Base-by-base conservation (phyloP, 495 filamentous ascomycete species). In the Aspergillus campestris region DNA sequence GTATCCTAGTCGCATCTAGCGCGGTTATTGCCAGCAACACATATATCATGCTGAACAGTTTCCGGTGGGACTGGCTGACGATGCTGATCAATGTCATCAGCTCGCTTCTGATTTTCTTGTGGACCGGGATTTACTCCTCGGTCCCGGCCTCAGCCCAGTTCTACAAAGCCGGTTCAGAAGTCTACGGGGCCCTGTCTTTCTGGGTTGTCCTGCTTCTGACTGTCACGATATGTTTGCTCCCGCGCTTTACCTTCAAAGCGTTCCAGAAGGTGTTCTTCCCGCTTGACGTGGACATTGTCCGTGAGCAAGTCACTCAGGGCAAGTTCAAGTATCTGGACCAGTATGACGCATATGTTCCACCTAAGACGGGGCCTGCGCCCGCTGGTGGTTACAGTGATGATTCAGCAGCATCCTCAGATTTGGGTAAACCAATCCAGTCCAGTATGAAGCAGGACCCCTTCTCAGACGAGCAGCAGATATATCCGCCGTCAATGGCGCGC, bases 61-160 rank as follows among this genome's bases (percentile, higher is more conserved):
- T 92, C 62, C 75, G 89, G 46, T 97, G 94, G 94, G 94, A 99
- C 62, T 97, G 91, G 91, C 71, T 97, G 55, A 87, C 90, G 51
- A 55, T 86, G 9, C 70, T 95, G 57, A 82, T 95, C 54, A 82
- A 89, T 28, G 59, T 58, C 38, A 75, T 96, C 59, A 95, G 89
- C 65, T 83, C 83, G 48, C 60, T 96, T 24, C 73, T 96, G 56
- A 82, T 97, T 55, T 99, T 85, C 76, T 84, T 95, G 67, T 99
- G 92, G 94, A 96, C 94, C 15, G 90, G 87, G 34, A 77, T 95
- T 35, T 99, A 90, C 64, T 89, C 89, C 0, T 71, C 85, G 6
- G 77, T 82, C 52, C 72, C 73, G 6, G 72, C 69, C 14, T 78
- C 87, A 3, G 70, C 71, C 30, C 71, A 74, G 27, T 95, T 97